phyloP scores from a whole-genome alignment of 148 eudicot genomes.

The Rhododendron henanense region DNA sequence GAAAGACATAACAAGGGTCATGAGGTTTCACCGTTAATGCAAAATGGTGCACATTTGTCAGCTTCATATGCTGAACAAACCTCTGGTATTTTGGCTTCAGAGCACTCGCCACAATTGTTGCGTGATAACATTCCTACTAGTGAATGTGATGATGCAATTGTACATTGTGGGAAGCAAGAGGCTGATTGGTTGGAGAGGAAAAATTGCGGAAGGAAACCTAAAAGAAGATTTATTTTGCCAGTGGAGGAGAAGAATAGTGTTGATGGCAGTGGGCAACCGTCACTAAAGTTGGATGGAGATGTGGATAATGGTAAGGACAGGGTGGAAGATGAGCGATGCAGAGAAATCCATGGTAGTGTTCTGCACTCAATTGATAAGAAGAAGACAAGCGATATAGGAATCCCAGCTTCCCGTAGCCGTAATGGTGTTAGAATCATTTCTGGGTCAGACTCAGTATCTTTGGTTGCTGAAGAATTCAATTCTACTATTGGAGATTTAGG shows the following conservation, averaged over 20 bases:
- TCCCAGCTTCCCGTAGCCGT: conserved; percentile 6
- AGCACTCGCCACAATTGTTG: conserved; percentile 9
- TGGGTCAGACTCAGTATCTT: conserved; percentile 16
- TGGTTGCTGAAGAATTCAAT: conserved; percentile 35
- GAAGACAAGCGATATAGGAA: conserved; percentile 2
- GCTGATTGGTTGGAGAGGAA: conserved; percentile 33
- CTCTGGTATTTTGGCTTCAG: conserved; percentile 12
- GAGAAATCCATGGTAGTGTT: conserved; percentile 12
- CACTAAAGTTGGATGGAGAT: conserved; percentile 20
- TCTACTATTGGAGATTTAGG: conserved; percentile 36
- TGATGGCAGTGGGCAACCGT: conserved; percentile 13
- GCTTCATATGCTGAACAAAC: conserved; percentile 25
- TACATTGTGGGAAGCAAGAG: conserved; percentile 19
- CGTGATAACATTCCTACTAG: conserved; percentile 15
- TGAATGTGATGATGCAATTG: conserved; percentile 18
- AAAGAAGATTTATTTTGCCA: conserved; percentile 50
- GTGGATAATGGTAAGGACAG: conserved; percentile 13
- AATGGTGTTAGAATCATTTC: conserved; percentile 16
- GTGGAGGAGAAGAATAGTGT: conserved; percentile 24
- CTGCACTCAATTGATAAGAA: conserved; percentile 13
- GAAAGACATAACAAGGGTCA: conserved; percentile 18
- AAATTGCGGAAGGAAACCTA: conserved; percentile 36
- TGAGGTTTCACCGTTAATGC: conserved; percentile 16
- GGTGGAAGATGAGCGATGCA: conserved; percentile 18
- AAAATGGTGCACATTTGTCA: conserved; percentile 26